Evolutionary conservation across 2,329 filamentous ascomycete species (phyloP).

Genomic region (Gyromitra esculenta): DNA sequence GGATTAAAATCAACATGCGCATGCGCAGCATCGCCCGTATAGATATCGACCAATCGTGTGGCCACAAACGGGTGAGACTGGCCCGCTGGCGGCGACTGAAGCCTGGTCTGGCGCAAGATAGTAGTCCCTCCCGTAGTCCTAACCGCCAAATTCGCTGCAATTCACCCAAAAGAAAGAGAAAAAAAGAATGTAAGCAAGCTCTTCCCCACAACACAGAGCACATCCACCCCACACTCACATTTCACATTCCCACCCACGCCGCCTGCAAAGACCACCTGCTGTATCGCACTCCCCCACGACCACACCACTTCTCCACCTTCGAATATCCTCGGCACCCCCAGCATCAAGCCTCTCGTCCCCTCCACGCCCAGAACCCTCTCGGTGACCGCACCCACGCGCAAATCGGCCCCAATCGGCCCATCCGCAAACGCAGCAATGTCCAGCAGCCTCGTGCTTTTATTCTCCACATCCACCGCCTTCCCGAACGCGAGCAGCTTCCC

Average conservation of each 20-base stretch:
- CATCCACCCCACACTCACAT: conserved; percentile 22
- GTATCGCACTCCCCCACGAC: conserved; percentile 20
- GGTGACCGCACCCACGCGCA: conserved; percentile 34
- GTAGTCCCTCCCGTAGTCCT: conserved; percentile 36
- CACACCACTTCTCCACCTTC: conserved; percentile 6
- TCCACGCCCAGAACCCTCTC: conserved; percentile 25
- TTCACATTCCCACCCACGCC: neutral
- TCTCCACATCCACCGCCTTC: conserved; percentile 35
- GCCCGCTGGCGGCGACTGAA: conserved; percentile 8
- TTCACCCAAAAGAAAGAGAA: no score
- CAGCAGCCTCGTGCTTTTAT: conserved; percentile 4
- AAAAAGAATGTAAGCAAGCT: neutral
- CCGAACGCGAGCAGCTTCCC: conserved; percentile 51
- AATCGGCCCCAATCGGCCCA: conserved; percentile 40
- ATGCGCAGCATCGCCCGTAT: conserved; percentile 22
- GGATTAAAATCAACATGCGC: conserved; percentile 53
- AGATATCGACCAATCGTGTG: conserved; percentile 20
- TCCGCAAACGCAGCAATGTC: conserved; percentile 36
- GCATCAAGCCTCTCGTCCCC: conserved; percentile 4
- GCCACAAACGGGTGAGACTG: conserved; percentile 14
- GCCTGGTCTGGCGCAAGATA: conserved; percentile 30
- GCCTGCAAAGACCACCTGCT: conserved; percentile 35
- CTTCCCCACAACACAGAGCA: neutral
- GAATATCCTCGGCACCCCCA: conserved; percentile 9
- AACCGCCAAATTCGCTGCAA: conserved; percentile 46